phyloP scores from a whole-genome alignment of 2,329 filamentous ascomycete genomes.

The Cercospora sp. region DNA sequence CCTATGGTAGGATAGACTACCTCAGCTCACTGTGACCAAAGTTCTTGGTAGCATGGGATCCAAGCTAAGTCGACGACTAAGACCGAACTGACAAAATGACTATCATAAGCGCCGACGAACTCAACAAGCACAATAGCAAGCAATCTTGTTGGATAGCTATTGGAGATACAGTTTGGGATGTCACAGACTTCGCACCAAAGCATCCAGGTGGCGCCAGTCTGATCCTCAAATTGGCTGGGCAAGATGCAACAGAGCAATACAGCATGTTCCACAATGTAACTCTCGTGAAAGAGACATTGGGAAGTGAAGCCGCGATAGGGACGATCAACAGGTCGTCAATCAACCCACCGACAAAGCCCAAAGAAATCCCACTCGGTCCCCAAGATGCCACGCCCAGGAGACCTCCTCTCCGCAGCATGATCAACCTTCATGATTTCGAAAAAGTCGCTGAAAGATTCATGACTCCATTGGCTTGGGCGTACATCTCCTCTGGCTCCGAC shows the following conservation, averaged over 20 bases:
- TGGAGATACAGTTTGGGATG: conserved; percentile 86
- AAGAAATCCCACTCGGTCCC: conserved; percentile 1
- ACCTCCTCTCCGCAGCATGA: conserved; percentile 48
- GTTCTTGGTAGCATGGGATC: not conserved
- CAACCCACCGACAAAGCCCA: conserved; percentile 5
- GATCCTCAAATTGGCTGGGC: conserved; percentile 53
- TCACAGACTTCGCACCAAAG: conserved; percentile 84
- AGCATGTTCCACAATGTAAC: conserved; percentile 51
- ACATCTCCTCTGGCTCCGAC: conserved; percentile 51
- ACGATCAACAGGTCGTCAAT: conserved; percentile 25
- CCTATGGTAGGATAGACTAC: not conserved
- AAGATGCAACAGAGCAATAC: conserved; percentile 56
- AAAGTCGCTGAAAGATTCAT: conserved; percentile 39
- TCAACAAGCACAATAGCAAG: conserved; percentile 77
- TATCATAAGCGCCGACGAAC: conserved; percentile 39
- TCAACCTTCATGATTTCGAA: conserved; percentile 50
- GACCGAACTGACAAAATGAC: conserved; percentile 16
- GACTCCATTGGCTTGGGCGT: conserved; percentile 43
- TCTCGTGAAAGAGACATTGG: conserved; percentile 45
- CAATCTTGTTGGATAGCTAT: conserved; percentile 90
- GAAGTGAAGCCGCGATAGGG: conserved; percentile 42
- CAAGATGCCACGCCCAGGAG: conserved; percentile 29
- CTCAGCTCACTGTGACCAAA: not conserved
- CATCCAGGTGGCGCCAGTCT: conserved; percentile 69
- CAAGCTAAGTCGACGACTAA: not conserved